These are phyloP conservation scores for Eucalyptus grandis DNA, from an alignment of 345 rosid species.

Conservation along the genomic window DNA sequence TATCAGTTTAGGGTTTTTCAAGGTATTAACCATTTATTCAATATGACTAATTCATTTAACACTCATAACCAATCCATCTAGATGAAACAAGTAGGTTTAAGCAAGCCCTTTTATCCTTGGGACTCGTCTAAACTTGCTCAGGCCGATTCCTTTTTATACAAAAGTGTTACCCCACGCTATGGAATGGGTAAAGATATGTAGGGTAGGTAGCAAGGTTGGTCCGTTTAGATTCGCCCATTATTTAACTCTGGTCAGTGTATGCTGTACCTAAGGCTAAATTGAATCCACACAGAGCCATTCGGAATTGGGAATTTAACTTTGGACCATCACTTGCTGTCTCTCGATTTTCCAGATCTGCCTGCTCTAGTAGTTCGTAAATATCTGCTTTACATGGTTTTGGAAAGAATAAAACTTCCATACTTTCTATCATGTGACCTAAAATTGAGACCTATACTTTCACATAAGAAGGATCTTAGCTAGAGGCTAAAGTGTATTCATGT, in stretches of 20 bases:
- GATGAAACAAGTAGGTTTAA: neutral
- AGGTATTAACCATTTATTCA: too few species aligned
- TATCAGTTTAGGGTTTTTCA: too few species aligned
- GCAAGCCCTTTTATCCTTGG: neutral
- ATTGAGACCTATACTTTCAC: too few species aligned
- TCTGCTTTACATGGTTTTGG: neutral
- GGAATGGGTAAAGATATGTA: neutral
- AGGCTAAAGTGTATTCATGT: too few species aligned
- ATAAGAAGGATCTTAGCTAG: too few species aligned
- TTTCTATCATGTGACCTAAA: too few species aligned
- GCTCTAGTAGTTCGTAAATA: neutral
- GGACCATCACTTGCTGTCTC: neutral
- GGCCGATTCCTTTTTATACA: neutral
- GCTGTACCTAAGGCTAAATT: neutral
- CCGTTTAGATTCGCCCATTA: neutral
- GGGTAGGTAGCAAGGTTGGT: neutral
- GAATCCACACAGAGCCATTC: neutral
- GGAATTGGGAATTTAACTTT: too few species aligned
- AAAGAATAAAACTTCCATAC: neutral
- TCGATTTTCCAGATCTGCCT: neutral
- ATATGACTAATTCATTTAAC: too few species aligned
- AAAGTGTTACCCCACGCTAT: neutral
- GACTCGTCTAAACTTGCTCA: neutral
- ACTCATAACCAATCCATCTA: too few species aligned
- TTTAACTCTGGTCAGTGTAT: neutral